phyloP scores from a whole-genome alignment of 1,139 yeast genomes.

The Blastobotrys petasosporus region DNA sequence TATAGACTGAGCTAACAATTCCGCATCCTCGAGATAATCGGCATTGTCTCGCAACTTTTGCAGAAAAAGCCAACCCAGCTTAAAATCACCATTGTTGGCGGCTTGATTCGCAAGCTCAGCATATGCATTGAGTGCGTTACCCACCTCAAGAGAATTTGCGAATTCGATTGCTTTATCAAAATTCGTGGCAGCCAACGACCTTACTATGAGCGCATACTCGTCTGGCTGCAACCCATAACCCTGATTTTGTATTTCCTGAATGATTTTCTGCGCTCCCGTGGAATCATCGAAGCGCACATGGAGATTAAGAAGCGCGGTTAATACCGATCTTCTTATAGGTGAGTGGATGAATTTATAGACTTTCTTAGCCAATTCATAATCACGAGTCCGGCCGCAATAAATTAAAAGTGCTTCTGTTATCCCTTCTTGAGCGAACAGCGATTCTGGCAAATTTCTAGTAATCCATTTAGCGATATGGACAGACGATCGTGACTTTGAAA shows the following conservation, averaged over 20 bases:
- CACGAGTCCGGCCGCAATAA: conserved; percentile 21
- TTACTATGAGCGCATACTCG: conserved; percentile 23
- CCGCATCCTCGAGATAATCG: too few relatives aligned
- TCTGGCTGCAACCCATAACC: conserved; percentile 16
- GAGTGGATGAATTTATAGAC: conserved; percentile 20
- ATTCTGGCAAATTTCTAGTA: conserved; percentile 26
- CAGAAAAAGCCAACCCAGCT: background rate
- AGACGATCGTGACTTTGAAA: conserved; percentile 21
- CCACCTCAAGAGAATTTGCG: conserved; percentile 11
- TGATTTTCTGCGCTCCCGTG: conserved; percentile 38
- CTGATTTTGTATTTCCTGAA: conserved; percentile 29
- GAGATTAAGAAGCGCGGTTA: conserved; percentile 38
- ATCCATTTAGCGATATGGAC: conserved; percentile 21
- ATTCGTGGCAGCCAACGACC: conserved; percentile 17
- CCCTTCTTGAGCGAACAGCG: conserved; percentile 21
- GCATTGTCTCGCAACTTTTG: too few relatives aligned
- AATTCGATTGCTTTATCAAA: conserved; percentile 11
- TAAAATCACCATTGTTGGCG: conserved; percentile 4
- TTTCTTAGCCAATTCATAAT: conserved; percentile 21
- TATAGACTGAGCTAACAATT: too few relatives aligned
- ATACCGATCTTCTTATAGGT: conserved; percentile 23
- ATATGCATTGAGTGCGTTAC: conserved; percentile 7
- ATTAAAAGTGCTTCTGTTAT: conserved; percentile 25
- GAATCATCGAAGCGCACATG: conserved; percentile 39
- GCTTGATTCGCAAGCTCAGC: conserved; percentile 16